Evolutionary conservation across 2,329 filamentous ascomycete genomes (phyloP).

Genomic region (Fusarium sp.): DNA sequence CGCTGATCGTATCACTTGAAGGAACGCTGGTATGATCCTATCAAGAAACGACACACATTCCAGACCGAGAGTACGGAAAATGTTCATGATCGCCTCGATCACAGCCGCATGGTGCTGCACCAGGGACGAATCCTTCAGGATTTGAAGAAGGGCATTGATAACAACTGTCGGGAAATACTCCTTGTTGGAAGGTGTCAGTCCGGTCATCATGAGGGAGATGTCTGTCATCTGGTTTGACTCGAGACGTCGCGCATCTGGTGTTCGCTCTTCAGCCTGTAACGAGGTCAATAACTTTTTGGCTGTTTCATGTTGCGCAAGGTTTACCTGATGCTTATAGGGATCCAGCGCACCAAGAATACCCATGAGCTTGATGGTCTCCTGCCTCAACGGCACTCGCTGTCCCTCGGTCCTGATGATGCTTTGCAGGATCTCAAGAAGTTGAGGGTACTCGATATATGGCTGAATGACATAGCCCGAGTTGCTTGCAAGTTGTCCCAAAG

Average conservation of each 20-base stretch:
- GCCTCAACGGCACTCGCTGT: constrained; percentile 82
- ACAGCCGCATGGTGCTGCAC: constrained; percentile 91
- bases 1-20: constrained; percentile 86
- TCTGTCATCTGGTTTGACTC: constrained; percentile 80
- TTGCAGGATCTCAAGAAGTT: constrained; percentile 90
- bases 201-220: constrained; percentile 97
- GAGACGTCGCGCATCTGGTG: constrained; percentile 75
- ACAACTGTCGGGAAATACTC: constrained; percentile 99
- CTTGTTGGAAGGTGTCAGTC: constrained; percentile 93
- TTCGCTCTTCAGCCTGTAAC: constrained; percentile 84
- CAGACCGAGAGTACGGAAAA: constrained; percentile 93
- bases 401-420: constrained; percentile 92
- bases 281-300: constrained; percentile 37
- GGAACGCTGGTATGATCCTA: constrained; percentile 92
- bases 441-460: constrained; percentile 93
- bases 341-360: constrained; percentile 94
- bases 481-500: constrained; percentile 89
- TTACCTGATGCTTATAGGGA: constrained; percentile 88
- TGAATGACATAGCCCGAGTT: constrained; percentile 98
- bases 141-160: constrained; percentile 92
- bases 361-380: constrained; percentile 96
- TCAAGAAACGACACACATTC: constrained; percentile 96
- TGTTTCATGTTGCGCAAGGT: neutral
- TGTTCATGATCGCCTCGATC: constrained; percentile 98
- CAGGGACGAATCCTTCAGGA: constrained; percentile 89